Base-by-base conservation (phyloP, 345 rosid species). In the Melaleuca alternifolia region DNA sequence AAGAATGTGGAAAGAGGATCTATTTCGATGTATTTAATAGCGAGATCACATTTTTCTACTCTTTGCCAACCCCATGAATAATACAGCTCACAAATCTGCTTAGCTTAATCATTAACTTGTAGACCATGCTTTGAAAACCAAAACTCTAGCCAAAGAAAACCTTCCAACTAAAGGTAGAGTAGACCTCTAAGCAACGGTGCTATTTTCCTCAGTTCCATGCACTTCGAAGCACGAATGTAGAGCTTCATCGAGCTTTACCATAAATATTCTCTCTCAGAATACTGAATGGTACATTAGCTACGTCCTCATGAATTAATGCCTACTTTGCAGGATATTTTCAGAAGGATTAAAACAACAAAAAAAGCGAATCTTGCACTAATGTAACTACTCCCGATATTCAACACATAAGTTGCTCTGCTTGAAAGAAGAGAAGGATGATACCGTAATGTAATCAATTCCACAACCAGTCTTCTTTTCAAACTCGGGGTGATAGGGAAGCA, bases 401-500 rank as follows among this genome's bases (percentile, higher is more conserved):
- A 51, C n/a, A 8, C 41, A 52, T 21, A 54, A 52, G 50, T 28
- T 52, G 48, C 59, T 44, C 56, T 26, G 75, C 59, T 57, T 41
- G 37, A 50, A 79, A 28, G 26, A 18, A 52, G 53, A 81, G 82
- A 75, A 28, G 83, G 84, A 84, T 86, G 93, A 85, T 93, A 97
- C 98, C 84, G 94, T 95, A 87, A 96, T 93, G 87, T 91, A 92
- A 89, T 94, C 98, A 79, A 96, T 92, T 83, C 99, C 99, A 88
- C 93, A 91, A 50, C 99, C 99, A 9, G 93, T 92, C 92, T 97
- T 97, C 93, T 92, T 92, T 87, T 95, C 92, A 56, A 44, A 91
- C 46, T 93, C 96, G 1, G 98, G 99, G 90, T 97, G 99, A 89
- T 92, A 92, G 4, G 98, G 96, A 92, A 97, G 99, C 88, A 97